Conservation (phyloP, 2,329 filamentous ascomycete species). For the Trichophyton benhamiae region DNA sequence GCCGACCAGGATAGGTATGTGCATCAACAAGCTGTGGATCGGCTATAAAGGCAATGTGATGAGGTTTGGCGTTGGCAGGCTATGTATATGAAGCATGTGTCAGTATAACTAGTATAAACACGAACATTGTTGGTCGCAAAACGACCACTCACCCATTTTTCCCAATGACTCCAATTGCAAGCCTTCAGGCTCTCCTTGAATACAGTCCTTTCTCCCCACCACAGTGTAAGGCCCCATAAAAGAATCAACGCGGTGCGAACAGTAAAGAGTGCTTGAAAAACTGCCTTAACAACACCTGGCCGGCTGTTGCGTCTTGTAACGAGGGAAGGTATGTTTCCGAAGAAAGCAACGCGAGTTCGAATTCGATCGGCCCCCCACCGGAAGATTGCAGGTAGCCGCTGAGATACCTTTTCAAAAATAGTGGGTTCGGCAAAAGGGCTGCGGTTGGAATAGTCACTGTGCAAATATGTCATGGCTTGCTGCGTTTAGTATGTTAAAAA, state of each 20-base stretch:
- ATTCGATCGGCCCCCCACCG: background rate
- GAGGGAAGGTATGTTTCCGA: slow-evolving; percentile 10
- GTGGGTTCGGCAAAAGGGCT: slow-evolving; percentile 12
- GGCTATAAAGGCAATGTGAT: slow-evolving; percentile 72
- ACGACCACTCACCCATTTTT: slow-evolving; percentile 63
- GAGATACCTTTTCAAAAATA: slow-evolving; percentile 4
- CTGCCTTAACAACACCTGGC: slow-evolving; percentile 10
- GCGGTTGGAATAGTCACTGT: slow-evolving; percentile 6
- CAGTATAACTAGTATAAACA: background rate
- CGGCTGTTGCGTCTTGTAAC: slow-evolving; percentile 13
- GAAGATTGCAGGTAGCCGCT: background rate
- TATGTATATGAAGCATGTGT: slow-evolving; percentile 26
- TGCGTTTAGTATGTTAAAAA: background rate
- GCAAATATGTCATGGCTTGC: slow-evolving; percentile 4
- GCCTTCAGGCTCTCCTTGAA: slow-evolving; percentile 58
- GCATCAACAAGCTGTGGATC: slow-evolving; percentile 89
- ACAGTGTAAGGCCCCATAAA: slow-evolving; percentile 63
- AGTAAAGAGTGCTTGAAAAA: slow-evolving; percentile 18
- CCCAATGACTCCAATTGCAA: slow-evolving; percentile 81
- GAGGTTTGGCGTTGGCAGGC: slow-evolving; percentile 66
- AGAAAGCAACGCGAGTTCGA: background rate
- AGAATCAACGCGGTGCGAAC: slow-evolving; percentile 55
- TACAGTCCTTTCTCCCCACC: slow-evolving; percentile 73
- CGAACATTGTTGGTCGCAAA: background rate
- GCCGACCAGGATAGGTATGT: slow-evolving; percentile 82